A percentile compares a stretch with the other conserved stretches of the same genome.
Evolutionary conservation across 73 alveolate species (phyloP).

Genomic region (Paramecium pentaurelia): DNA sequence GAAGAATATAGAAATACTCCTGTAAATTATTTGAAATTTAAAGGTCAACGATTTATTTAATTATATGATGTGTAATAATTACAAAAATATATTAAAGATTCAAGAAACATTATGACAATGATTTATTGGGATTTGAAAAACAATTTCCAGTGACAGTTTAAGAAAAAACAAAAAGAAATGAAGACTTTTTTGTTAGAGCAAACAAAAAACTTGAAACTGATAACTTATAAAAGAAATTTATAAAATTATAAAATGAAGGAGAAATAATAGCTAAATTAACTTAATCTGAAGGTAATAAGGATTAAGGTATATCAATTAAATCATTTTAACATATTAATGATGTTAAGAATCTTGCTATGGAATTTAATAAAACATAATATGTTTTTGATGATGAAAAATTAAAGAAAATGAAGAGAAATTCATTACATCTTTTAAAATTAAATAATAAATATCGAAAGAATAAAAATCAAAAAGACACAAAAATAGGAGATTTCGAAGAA

Average conservation of each 20-base stretch:
- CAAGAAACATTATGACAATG: neutral
- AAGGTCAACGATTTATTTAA: neutral
- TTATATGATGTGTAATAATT: neutral
- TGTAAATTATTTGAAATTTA: neutral
- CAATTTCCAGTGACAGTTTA: neutral
- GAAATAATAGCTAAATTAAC: neutral
- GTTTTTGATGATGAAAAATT: neutral
- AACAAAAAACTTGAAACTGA: conserved; percentile 1
- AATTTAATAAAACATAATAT: neutral
- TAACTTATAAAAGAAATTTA: neutral
- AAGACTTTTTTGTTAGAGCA: neutral
- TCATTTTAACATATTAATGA: neutral
- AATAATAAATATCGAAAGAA: neutral
- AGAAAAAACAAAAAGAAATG: conserved; percentile 7
- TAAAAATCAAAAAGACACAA: neutral
- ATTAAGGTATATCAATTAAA: neutral
- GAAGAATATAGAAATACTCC: neutral
- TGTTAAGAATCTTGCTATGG: conserved; percentile 16
- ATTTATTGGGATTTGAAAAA: conserved; percentile 1
- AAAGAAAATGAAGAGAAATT: neutral
- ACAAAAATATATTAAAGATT: neutral
- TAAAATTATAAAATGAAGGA: conserved; percentile 24
- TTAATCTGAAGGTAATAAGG: conserved; percentile 8
- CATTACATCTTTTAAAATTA: neutral
- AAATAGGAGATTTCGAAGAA: neutral